Conservation (phyloP, 78 protist genomes). For the Monocercomonoides exilis region DNA sequence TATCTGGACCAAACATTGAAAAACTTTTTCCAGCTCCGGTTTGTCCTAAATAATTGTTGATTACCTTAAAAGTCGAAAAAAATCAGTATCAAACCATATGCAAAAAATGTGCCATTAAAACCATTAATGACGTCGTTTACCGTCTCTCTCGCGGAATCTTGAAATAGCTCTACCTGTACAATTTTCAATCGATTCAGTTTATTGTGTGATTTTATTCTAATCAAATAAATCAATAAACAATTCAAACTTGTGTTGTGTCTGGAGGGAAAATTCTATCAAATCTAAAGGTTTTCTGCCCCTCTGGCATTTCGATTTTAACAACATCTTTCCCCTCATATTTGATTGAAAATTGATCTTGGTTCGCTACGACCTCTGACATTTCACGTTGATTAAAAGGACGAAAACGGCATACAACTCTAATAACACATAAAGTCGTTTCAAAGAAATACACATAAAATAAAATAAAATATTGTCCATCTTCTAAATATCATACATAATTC, state of each 20-base stretch:
- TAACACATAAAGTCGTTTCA: no score
- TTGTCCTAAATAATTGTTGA: background rate
- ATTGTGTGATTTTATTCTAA: no score
- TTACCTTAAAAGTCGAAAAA: background rate
- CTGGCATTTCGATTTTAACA: background rate
- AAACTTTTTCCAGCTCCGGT: conserved; percentile 5
- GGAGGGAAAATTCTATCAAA: conserved; percentile 5
- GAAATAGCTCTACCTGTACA: background rate
- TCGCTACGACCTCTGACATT: background rate
- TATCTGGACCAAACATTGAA: conserved; percentile 8
- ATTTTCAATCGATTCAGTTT: no score
- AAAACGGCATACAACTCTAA: conserved; percentile 2
- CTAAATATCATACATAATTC: no score
- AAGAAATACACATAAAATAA: no score
- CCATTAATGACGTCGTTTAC: conserved; percentile 38
- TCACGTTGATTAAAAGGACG: conserved; percentile 11
- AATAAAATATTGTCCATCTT: no score
- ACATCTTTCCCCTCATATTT: background rate
- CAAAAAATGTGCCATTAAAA: conserved; percentile 40
- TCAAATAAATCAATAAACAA: no score
- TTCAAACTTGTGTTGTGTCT: background rate
- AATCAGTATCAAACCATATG: conserved; percentile 21
- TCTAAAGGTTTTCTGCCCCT: conserved; percentile 11
- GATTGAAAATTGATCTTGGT: background rate
- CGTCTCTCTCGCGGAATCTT: background rate